Percentiles rank a stretch among this genome's conserved stretches.
phyloP scores from a whole-genome alignment of 2,329 filamentous ascomycete genomes.

The Celoporthe dispersa region DNA sequence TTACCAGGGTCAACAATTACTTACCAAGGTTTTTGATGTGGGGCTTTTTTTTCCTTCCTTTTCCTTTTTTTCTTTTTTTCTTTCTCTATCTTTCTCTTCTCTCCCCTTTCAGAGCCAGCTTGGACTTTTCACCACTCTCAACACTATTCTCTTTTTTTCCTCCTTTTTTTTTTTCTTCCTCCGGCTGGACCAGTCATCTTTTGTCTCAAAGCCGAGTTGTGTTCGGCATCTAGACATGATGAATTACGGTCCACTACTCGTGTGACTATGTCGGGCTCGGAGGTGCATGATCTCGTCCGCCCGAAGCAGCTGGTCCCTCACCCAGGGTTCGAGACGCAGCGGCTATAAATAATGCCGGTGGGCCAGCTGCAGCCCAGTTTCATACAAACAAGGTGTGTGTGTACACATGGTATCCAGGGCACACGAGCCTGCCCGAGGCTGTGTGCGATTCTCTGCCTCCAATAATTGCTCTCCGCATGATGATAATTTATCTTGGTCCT shows the following conservation, averaged over 20 bases:
- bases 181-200: neutral
- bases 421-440: neutral
- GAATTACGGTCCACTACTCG: neutral
- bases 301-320: neutral
- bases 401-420: no score
- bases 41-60: no score
- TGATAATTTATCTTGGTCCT: neutral
- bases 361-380: neutral
- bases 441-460: neutral
- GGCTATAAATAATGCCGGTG: neutral
- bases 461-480: neutral
- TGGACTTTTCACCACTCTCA: no score
- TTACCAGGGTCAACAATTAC: neutral
- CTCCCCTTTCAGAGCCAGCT: no score
- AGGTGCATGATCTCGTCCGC: constrained; percentile 3
- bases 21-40: neutral
- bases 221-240: neutral
- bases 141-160: no score
- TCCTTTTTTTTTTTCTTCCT: no score
- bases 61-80: no score
- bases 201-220: neutral
- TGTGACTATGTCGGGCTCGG: neutral
- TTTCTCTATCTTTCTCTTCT: no score
- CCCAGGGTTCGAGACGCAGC: neutral
- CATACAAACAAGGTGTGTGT: neutral